A percentile compares a stretch with the other conserved stretches of the same genome.
phyloP scores from a whole-genome alignment of 2,329 filamentous ascomycete species.

The Colletotrichum liriopes region DNA sequence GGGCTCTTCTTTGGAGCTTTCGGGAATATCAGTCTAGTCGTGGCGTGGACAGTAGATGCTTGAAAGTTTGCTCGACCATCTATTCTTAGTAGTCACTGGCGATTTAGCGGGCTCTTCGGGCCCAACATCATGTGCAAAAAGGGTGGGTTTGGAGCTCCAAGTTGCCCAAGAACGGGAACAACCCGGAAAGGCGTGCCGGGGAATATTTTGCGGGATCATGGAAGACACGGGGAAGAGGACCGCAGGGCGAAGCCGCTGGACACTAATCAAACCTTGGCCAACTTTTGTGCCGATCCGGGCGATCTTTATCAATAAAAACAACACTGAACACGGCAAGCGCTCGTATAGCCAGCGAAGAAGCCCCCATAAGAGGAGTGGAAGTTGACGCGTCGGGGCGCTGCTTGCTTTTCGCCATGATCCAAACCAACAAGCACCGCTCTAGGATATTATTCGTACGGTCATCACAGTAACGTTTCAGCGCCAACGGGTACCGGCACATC shows the following conservation, averaged over 20 bases:
- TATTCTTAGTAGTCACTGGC: constrained; percentile 30
- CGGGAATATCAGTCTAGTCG: background rate
- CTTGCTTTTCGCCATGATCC: constrained; percentile 6
- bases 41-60: background rate
- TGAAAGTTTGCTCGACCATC: background rate
- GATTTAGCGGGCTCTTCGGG: background rate
- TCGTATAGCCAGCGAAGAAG: background rate
- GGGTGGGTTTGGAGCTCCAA: background rate
- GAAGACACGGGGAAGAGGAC: background rate
- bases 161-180: background rate
- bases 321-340: background rate
- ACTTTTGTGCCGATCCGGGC: constrained; percentile 30
- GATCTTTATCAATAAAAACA: constrained; percentile 28
- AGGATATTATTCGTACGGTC: background rate
- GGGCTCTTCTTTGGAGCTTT: background rate
- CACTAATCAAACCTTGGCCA: constrained; percentile 30
- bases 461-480: constrained; percentile 21
- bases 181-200: constrained; percentile 9
- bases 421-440: background rate
- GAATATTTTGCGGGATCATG: background rate
- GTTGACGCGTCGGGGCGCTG: background rate
- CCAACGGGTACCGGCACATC: background rate
- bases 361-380: background rate
- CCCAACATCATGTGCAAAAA: background rate
- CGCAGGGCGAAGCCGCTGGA: constrained; percentile 7